These are phyloP conservation scores for Xylaria acuta DNA, from an alignment of 495 filamentous ascomycete genomes.

Conservation along the genomic window DNA sequence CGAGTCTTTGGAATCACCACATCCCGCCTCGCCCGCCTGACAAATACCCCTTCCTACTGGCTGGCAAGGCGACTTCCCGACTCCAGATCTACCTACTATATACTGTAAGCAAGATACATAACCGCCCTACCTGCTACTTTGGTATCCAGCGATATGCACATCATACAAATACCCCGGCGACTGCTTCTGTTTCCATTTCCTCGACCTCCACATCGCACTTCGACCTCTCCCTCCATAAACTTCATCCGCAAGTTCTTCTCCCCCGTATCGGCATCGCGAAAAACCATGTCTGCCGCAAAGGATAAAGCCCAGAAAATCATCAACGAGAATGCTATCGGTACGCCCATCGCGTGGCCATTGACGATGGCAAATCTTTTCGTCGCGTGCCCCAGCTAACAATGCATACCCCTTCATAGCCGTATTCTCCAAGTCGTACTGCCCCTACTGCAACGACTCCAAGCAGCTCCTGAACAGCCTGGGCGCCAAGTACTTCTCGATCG, in stretches of 20 bases:
- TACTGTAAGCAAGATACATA: neutral
- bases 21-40: neutral
- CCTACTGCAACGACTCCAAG: constrained; percentile 89
- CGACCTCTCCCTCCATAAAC: constrained; percentile 62
- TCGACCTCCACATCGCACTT: constrained; percentile 34
- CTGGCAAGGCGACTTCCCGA: neutral
- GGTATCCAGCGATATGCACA: neutral
- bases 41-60: constrained; percentile 21
- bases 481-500: constrained; percentile 76
- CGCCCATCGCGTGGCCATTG: too few relatives aligned
- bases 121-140: neutral
- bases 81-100: neutral
- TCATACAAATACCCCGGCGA: constrained; percentile 31
- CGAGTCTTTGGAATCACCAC: constrained; percentile 20
- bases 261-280: constrained; percentile 61
- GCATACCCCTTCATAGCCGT: constrained; percentile 63
- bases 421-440: constrained; percentile 96
- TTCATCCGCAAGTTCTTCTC: constrained; percentile 81
- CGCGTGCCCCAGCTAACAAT: neutral
- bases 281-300: constrained; percentile 85
- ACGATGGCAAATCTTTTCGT: neutral
- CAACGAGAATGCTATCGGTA: constrained; percentile 89
- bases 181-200: constrained; percentile 10
- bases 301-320: constrained; percentile 86
- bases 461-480: constrained; percentile 67